Conservation (phyloP, 2,329 filamentous ascomycete species). For the Claviceps sp. region DNA sequence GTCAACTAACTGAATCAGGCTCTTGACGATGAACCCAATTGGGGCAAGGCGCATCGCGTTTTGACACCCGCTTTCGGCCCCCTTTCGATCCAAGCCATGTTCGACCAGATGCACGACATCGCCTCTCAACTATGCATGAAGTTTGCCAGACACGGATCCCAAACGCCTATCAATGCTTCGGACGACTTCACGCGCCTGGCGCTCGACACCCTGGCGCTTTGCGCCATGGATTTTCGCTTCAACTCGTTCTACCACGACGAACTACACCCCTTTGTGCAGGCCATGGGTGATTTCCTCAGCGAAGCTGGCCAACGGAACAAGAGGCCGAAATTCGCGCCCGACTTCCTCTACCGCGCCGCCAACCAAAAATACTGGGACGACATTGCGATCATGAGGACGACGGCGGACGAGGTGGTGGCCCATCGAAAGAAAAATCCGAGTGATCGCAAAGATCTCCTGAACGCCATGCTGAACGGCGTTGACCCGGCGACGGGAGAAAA, state of each 20-base stretch:
- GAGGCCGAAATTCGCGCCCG: constrained; percentile 30
- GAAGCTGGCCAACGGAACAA: constrained; percentile 39
- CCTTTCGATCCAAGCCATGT: constrained; percentile 54
- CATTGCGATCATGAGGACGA: constrained; percentile 40
- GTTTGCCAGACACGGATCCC: constrained; percentile 50
- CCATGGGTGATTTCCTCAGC: constrained; percentile 51
- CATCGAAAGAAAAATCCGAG: constrained; percentile 40
- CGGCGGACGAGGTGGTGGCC: constrained; percentile 46
- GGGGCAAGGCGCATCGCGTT: constrained; percentile 53
- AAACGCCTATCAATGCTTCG: constrained; percentile 41
- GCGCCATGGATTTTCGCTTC: constrained; percentile 59
- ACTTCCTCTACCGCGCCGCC: constrained; percentile 34
- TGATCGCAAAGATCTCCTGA: constrained; percentile 52
- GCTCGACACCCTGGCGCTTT: constrained; percentile 58
- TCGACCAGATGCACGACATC: constrained; percentile 55
- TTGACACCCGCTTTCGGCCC: constrained; percentile 59
- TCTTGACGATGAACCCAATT: constrained; percentile 39
- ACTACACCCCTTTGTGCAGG: constrained; percentile 55
- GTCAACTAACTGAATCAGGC: constrained; percentile 22
- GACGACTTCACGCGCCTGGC: constrained; percentile 63
- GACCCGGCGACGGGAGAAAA: constrained; percentile 54
- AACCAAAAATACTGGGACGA: constrained; percentile 39
- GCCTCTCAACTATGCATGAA: constrained; percentile 53
- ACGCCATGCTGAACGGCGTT: constrained; percentile 53
- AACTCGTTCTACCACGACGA: constrained; percentile 60